A percentile compares a stretch with the other conserved stretches of the same genome.
Conservation (phyloP, 306 rosid species). For the Alnus rubra region DNA sequence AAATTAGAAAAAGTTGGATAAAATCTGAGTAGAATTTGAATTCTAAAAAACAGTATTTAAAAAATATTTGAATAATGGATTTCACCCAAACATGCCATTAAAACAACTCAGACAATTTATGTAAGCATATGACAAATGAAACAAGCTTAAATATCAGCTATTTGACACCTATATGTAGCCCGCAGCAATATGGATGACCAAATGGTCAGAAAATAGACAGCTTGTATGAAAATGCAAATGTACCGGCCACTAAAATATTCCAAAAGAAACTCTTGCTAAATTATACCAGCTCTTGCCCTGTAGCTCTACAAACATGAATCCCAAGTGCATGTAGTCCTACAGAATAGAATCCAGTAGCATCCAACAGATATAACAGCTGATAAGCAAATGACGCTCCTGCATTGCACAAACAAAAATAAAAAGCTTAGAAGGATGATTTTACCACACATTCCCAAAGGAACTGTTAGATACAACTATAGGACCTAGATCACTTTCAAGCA, state of each 20-base stretch:
- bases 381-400: slow-evolving; percentile 88
- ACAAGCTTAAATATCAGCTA: not conserved
- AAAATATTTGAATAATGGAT: too few species aligned
- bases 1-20: too few species aligned
- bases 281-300: slow-evolving; percentile 96
- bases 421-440: slow-evolving; percentile 13
- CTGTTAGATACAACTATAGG: slow-evolving; percentile 10
- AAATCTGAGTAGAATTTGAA: too few species aligned
- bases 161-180: not conserved
- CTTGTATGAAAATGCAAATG: not conserved
- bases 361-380: slow-evolving; percentile 90
- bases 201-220: not conserved
- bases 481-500: slow-evolving; percentile 12
- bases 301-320: slow-evolving; percentile 93
- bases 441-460: slow-evolving; percentile 1
- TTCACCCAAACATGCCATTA: too few species aligned
- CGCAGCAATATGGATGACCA: not conserved
- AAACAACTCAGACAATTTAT: not conserved
- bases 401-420: slow-evolving; percentile 3
- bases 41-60: too few species aligned
- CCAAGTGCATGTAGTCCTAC: slow-evolving; percentile 80
- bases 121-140: not conserved
- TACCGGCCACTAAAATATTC: not conserved
- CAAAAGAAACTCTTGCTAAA: slow-evolving; percentile 25
- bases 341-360: slow-evolving; percentile 95